phyloP scores from a whole-genome alignment of 768 basidiomycete genomes.

The Podaxis carcinomalis region DNA sequence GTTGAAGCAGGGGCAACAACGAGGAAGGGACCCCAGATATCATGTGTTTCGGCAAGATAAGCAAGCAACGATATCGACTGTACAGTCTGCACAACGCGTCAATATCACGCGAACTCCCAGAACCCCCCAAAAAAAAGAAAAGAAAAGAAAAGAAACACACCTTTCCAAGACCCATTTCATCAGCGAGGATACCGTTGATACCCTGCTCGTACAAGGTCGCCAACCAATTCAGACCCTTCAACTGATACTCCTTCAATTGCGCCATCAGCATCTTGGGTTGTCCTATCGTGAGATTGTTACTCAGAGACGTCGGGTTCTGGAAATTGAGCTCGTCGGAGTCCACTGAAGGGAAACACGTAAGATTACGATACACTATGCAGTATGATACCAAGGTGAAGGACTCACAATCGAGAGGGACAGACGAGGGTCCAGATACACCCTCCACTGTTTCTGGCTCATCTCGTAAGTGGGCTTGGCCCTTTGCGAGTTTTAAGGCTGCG shows the following conservation, averaged over 20 bases:
- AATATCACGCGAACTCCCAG: background rate
- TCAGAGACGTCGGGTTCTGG: constrained; percentile 94
- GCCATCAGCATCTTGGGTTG: constrained; percentile 97
- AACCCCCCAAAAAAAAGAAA: background rate
- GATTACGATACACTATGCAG: constrained; percentile 5
- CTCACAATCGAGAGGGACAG: constrained; percentile 69
- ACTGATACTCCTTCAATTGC: constrained; percentile 95
- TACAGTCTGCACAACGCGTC: constrained; percentile 61
- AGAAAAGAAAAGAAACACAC: constrained; percentile 26
- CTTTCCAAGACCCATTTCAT: constrained; percentile 97
- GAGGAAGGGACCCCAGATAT: constrained; percentile 99
- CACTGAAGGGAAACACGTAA: constrained; percentile 38
- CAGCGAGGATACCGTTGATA: constrained; percentile 98
- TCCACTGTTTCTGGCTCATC: constrained; percentile 37
- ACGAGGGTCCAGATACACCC: constrained; percentile 27
- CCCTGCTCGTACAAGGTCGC: constrained; percentile 98
- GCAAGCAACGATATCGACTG: constrained; percentile 96
- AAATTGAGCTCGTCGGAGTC: constrained; percentile 98
- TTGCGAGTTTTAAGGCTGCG: constrained; percentile 68
- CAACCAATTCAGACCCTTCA: constrained; percentile 97
- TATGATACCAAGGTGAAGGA: background rate
- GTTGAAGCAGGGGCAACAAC: constrained; percentile 98
- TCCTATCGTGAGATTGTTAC: constrained; percentile 76
- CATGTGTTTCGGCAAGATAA: constrained; percentile 93
- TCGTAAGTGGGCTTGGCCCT: constrained; percentile 43